Evolutionary conservation across 2,329 filamentous ascomycete species (phyloP), one percentile per base, ranked within the genome.

Genomic region (Colletotrichum orbiculare): DNA sequence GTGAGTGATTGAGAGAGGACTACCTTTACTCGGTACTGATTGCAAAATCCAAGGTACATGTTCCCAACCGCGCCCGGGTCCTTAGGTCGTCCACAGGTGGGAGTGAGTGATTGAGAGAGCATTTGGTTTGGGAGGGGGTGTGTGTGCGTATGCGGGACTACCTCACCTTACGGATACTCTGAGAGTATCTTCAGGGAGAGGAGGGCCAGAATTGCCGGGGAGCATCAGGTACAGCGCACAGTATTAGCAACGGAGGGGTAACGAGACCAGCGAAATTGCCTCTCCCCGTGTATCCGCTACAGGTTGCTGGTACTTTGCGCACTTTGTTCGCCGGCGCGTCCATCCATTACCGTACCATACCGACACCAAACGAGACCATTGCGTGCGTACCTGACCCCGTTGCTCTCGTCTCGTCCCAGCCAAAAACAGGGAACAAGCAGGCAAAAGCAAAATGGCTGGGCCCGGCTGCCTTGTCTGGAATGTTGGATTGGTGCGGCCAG

Each of bases 381-480:
- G 25, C 25, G 25, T 25, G 25, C 25, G 25, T 25, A 25, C 25
- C 25, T 25, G 25, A 25, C 25, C 25, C 25, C 25, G 25, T 25
- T 25, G 25, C 25, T 25, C 25, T 25, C 25, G 25, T 25, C 25
- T 25, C 25, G 25, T 25, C 25, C 25, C 25, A 5, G 25, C 25
- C 25, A 25, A 25, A 39, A 53, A 57, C 63, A 66, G 58, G 63
- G 58, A 66, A 66, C 58, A 63, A 66, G 58, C 58, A 53, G 33
- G 64, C 59, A 66, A 66, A 66, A 66, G 60, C 43, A 66, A 64
- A 66, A 66, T 66, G 53, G 63, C 59, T 66, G 53, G 64, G 54
- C 43, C 60, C 48, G 43, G 54, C 48, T 34, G 50, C n/a, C 41
- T 62, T 48, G 58, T 25, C 25, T 25, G 25, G 25, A 25, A 25